These are phyloP conservation scores for Naganishia vaughanmartiniae DNA, from an alignment of 768 basidiomycete genomes.

Conservation along the genomic window DNA sequence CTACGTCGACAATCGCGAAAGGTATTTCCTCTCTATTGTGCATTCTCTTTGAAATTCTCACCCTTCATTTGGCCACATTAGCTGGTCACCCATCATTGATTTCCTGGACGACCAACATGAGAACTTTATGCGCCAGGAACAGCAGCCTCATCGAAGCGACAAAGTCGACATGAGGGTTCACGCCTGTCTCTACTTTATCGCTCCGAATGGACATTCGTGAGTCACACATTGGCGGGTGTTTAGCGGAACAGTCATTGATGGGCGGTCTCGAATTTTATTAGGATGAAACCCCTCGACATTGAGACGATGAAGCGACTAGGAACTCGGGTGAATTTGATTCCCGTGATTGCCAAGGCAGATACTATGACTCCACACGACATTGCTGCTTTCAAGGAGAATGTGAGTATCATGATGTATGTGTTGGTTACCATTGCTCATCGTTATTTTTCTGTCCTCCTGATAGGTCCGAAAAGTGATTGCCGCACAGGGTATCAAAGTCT, in stretches of 20 bases:
- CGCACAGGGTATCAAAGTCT: constrained; percentile 91
- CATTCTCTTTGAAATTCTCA: constrained; percentile 17
- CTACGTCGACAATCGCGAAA: constrained; percentile 98
- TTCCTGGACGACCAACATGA: constrained; percentile 98
- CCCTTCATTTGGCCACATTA: constrained; percentile 46
- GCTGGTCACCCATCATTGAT: constrained; percentile 98
- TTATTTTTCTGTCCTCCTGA: background rate
- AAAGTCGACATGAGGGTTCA: constrained; percentile 96
- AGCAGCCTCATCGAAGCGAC: constrained; percentile 91
- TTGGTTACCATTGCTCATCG: background rate
- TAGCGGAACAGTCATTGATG: background rate
- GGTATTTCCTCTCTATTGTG: constrained; percentile 56
- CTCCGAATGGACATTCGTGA: constrained; percentile 96
- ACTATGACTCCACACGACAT: constrained; percentile 97
- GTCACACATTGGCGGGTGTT: constrained; percentile 43
- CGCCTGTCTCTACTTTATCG: constrained; percentile 98
- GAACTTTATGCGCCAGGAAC: constrained; percentile 96
- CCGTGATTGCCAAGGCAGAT: constrained; percentile 96
- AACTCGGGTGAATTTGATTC: constrained; percentile 96
- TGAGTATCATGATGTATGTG: constrained; percentile 59
- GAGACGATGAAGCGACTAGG: constrained; percentile 98
- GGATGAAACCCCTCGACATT: constrained; percentile 95
- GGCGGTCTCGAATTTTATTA: constrained; percentile 46
- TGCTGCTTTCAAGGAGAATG: constrained; percentile 71
- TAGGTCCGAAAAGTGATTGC: constrained; percentile 78